These are phyloP conservation scores for Podaxis carcinomalis DNA, from an alignment of 768 basidiomycete species.

Conservation along the genomic window DNA sequence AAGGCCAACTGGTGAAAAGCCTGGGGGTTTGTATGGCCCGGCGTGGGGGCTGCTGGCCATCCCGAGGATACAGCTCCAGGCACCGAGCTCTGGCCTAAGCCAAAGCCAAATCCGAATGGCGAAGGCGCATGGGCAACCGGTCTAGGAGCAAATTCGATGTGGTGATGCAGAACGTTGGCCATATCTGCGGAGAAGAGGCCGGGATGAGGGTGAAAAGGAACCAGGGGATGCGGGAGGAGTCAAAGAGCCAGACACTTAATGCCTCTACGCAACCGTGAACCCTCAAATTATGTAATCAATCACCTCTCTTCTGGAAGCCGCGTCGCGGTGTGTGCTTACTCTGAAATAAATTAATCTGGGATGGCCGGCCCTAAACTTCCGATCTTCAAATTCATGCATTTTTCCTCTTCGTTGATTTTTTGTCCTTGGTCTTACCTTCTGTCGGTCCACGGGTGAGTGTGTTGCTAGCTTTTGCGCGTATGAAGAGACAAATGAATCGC, in stretches of 20 bases:
- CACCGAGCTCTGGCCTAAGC: slow-evolving; percentile 41
- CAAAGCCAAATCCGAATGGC: slow-evolving; percentile 73
- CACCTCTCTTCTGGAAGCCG: slow-evolving; percentile 6
- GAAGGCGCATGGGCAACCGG: slow-evolving; percentile 58
- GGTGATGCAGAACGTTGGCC: slow-evolving; percentile 69
- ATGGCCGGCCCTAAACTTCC: slow-evolving; percentile 33
- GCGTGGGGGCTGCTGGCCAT: slow-evolving; percentile 44
- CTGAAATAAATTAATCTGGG: background rate
- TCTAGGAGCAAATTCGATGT: slow-evolving; percentile 58
- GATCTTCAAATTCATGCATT: slow-evolving; percentile 14
- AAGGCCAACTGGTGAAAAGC: slow-evolving; percentile 55
- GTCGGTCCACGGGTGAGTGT: slow-evolving; percentile 27
- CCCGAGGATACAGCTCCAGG: slow-evolving; percentile 38
- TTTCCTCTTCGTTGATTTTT: slow-evolving; percentile 15
- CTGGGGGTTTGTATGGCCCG: slow-evolving; percentile 44
- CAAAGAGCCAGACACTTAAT: slow-evolving; percentile 2
- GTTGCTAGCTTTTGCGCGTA: slow-evolving; percentile 17
- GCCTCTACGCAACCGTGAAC: slow-evolving; percentile 11
- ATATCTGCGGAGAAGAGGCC: slow-evolving; percentile 26
- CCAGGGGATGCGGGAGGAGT: slow-evolving; percentile 4
- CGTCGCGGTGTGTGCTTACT: background rate
- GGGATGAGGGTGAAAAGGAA: slow-evolving; percentile 18
- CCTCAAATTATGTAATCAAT: slow-evolving; percentile 7
- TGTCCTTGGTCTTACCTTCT: slow-evolving; percentile 10
- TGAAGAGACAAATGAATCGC: slow-evolving; percentile 83